Percentiles rank a stretch among this genome's conserved stretches.
These are phyloP conservation scores for Mortierella sp. DNA, from an alignment of 371 early-diverging fungal genomes.

Conservation along the genomic window DNA sequence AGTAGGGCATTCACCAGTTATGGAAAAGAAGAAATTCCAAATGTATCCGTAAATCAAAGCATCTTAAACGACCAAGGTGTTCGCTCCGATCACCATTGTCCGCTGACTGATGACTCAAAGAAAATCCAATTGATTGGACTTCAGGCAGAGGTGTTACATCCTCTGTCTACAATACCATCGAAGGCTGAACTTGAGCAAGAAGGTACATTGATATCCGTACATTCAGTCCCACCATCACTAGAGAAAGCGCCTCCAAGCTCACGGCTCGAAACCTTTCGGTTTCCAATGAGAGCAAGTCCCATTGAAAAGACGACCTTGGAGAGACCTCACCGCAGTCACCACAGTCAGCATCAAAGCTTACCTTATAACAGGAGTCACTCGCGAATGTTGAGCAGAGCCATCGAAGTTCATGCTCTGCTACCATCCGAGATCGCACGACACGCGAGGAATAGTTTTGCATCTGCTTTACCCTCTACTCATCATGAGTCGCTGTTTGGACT, in stretches of 20 bases:
- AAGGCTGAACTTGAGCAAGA: background rate
- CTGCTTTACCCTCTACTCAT: background rate
- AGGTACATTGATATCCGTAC: background rate
- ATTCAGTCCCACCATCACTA: background rate
- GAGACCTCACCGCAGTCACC: conserved; percentile 1
- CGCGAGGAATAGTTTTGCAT: background rate
- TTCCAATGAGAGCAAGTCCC: conserved; percentile 24
- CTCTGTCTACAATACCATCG: background rate
- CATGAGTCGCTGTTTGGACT: background rate
- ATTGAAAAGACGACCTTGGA: background rate
- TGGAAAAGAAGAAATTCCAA: background rate
- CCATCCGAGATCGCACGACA: conserved; percentile 1
- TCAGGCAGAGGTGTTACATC: background rate
- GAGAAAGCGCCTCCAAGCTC: background rate
- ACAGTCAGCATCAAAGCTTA: conserved; percentile 30
- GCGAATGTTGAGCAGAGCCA: background rate
- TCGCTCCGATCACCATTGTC: conserved; percentile 13
- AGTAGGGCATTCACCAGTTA: background rate
- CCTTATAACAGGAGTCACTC: conserved; percentile 15
- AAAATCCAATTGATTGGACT: conserved; percentile 4
- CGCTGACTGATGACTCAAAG: conserved; percentile 27
- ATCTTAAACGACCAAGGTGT: conserved; percentile 6
- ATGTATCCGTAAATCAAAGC: background rate
- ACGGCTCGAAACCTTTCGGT: conserved; percentile 23
- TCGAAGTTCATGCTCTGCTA: background rate